Base-by-base conservation (phyloP, 805 yeast genomes). In the Metschnikowia kofuensis region DNA sequence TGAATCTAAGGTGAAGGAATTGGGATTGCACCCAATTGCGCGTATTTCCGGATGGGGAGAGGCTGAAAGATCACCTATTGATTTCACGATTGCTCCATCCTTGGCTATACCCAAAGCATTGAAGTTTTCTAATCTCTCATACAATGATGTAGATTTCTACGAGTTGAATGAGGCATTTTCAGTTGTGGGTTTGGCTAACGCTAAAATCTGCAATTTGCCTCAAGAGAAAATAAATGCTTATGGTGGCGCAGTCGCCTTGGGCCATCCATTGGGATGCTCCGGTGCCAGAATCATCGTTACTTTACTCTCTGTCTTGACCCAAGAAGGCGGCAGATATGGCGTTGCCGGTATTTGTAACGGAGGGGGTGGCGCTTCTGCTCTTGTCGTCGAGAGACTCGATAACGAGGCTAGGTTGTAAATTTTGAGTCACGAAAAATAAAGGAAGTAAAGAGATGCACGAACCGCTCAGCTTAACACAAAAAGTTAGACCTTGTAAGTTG, bases 161-260 rank as follows among this genome's bases (percentile, higher is more conserved):
- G 99, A 94, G 78, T 85, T 94, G 72, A 94, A 94, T 74, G 99
- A 94, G 77, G 99, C 99, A 13, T 94, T 94, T 75, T 82, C 97
- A 12, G 98, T 89, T 50, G 99, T 94, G 51, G 98, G 98, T 50
- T 66, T 91, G 57, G 97, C 97, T 51, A 89, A 89, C 71, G 76
- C 87, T 50, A 83, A 88, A 74, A 70, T 88, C 52, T 76, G 87
- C 51, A 75, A 75, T 54, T 68, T 89, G 47, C 83, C 83, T 51
- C 69, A 70, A 35, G 78, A 79, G 42, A 89, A 88, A 71, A 80
- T 91, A 44, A 90, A 90, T 66, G 89, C 84, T 44, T 87, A 89
- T 65, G 97, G 97, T 70, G 97, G 97, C 68, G 97, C 97, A 31
- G 96, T 90, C 58, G 96, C 96, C 37, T 67, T 90, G 54, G 97